Evolutionary conservation across 305 asterid genomes (phyloP), one percentile per base, ranked within the genome.

Genomic region (Fraxinus sp.): DNA sequence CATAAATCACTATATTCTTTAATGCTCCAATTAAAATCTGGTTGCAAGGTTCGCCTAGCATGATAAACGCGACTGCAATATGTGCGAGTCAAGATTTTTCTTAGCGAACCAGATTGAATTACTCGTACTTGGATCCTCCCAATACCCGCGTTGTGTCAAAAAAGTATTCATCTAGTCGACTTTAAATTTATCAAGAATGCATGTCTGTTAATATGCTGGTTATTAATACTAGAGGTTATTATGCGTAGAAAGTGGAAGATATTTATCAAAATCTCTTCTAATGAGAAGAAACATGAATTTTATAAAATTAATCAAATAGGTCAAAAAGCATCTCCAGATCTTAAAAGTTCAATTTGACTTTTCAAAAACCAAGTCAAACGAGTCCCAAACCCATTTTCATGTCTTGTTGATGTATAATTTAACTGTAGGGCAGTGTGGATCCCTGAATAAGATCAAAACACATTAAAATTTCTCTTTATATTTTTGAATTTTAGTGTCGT

Each of bases 11-110:
- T 49, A 49, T 14, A 49, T 49, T 14, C 20, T 14, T 0, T 79
- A 88, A 83, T 89, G 26, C 28, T 49, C 20, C 59, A 14, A 49
- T 49, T 49, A 49, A 49, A 49, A 49, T 49, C 59, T 49, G 55
- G 55, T 43, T 43, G n/a, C 55, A 43, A 43, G 16, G 52, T 43
- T 43, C 1, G 20, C 59, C 59, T 49, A 49, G 59, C 59, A 49
- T 49, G 7, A 49, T 14, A 49, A 49, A 14, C 14, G 59, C 20
- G 59, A 14, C 20, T 3, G 59, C 20, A 49, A 4, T 49, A 49
- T 11, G 52, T 41, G 14, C 55, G 55, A 43, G 55, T 8, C 46
- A 39, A 49, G 20, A 14, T 49, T 49, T 49, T 26, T 66, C 35
- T 26, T 66, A 10, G 36, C 8, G 72, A 64, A 24, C 14, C 13